Base-by-base conservation (phyloP, 2,329 filamentous ascomycete genomes). In the Dactylellina leptospora region DNA sequence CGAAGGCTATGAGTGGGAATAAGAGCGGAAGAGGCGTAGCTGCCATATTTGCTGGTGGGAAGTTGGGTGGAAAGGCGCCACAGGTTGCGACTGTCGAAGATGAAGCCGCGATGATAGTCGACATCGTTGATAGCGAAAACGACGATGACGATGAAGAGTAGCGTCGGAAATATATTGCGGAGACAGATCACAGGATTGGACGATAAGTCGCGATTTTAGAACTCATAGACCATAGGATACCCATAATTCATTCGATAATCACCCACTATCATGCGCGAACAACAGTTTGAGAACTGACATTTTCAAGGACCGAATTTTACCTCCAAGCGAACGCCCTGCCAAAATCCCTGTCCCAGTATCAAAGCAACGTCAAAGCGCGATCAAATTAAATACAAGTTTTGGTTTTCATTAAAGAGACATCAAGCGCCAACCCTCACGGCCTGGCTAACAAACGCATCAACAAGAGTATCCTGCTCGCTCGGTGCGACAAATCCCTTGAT, bases 401-500 rank as follows among this genome's bases (percentile, higher is more conserved):
- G n/a, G n/a, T n/a, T n/a, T n/a, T n/a, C n/a, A 9, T 25, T 3
- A 47, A 45, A 22, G 16, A 33, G 28, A 1, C 25, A 4, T 48
- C 55, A 72, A 53, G 68, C 53, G 22, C 55, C 45, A 22, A 72
- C 59, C 4, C 11, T 13, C n/a, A 72, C 36, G 8, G 53, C 13
- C 40, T 72, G 68, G 27, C 51, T 20, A 5, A 72, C 13, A 27
- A 36, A 33, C 16, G 20, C 48, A 60, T 72, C 68, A 22, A 72
- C 38, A 28, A 64, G 42, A 4, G 51, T 72, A 5, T 60, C 53
- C 16, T 44, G 47, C 33, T 59, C 50, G 5, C 5, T 27, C 20
- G 68, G 45, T 11, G 48, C 23, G 3, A 42, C 47, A 25, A 72
- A 72, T 16, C 68, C 68, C 53, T 72, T 64, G 1, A 83, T 80